These are phyloP conservation scores for Sherardia arvensis DNA, from an alignment of 257 asterid species.

Conservation along the genomic window DNA sequence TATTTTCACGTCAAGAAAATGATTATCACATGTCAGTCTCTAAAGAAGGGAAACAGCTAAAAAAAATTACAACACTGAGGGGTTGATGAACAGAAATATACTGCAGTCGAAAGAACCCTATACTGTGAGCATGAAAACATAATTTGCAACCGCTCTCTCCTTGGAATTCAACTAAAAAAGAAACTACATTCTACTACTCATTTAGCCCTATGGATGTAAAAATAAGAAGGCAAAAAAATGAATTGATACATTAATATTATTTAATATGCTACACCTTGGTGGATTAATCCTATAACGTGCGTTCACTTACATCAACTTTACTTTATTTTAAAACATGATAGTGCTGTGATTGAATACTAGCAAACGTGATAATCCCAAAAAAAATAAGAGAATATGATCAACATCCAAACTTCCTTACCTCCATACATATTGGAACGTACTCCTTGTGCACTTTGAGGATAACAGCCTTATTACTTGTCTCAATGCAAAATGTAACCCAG, in stretches of 20 bases:
- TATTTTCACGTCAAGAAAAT: slow-evolving; percentile 8
- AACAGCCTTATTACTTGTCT: slow-evolving; percentile 77
- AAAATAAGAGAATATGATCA: not conserved
- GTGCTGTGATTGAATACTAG: too few relatives aligned
- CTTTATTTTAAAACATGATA: too few relatives aligned
- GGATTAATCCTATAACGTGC: too few relatives aligned
- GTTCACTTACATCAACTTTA: too few relatives aligned
- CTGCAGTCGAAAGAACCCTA: not conserved
- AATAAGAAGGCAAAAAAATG: not conserved
- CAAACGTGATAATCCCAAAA: too few relatives aligned
- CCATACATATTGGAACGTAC: slow-evolving; percentile 96
- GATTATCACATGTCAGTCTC: not conserved
- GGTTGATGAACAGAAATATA: not conserved
- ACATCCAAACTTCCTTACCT: slow-evolving; percentile 40
- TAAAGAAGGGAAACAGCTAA: not conserved
- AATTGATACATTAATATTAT: too few relatives aligned
- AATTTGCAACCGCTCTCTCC: not conserved
- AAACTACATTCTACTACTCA: not conserved
- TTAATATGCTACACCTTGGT: too few relatives aligned
- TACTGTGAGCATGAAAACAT: not conserved
- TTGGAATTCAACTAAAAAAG: too few relatives aligned
- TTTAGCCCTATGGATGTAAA: not conserved
- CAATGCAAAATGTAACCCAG: slow-evolving; percentile 97
- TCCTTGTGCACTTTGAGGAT: slow-evolving; percentile 92
- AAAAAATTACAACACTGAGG: not conserved